Percentiles rank a stretch among this genome's conserved stretches.
These are phyloP conservation scores for Aspergillus quadricinctus DNA, from an alignment of 2,329 filamentous ascomycete species.

Conservation along the genomic window DNA sequence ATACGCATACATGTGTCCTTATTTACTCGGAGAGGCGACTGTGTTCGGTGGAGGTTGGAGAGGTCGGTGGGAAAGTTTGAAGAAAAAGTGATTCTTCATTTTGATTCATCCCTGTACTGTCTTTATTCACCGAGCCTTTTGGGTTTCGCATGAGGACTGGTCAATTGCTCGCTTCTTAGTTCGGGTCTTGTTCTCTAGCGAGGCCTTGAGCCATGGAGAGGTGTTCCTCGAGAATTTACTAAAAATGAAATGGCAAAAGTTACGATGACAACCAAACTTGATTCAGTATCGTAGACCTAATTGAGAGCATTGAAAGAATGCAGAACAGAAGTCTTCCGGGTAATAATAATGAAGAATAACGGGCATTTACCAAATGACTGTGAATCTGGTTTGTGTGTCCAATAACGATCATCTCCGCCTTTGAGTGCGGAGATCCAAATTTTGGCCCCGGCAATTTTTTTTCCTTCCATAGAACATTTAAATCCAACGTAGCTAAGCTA, in stretches of 20 bases:
- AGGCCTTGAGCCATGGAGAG: constrained; percentile 31
- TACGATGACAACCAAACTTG: constrained; percentile 14
- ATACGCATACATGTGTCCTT: constrained; percentile 8
- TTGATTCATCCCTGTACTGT: constrained; percentile 12
- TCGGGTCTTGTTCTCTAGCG: constrained; percentile 13
- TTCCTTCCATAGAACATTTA: neutral
- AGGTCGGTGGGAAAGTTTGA: constrained; percentile 15
- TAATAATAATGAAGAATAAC: neutral
- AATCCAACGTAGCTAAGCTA: neutral
- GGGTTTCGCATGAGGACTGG: constrained; percentile 29
- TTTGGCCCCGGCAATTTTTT: constrained; percentile 1
- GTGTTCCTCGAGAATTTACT: constrained; percentile 32
- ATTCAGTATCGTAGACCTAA: neutral
- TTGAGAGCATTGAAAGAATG: neutral
- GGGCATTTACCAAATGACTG: neutral
- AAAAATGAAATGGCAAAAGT: constrained; percentile 22
- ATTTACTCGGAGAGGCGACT: constrained; percentile 24
- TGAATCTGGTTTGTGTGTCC: neutral
- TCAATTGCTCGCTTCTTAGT: constrained; percentile 28
- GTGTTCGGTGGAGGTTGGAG: constrained; percentile 36
- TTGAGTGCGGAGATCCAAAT: constrained; percentile 12
- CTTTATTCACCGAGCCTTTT: constrained; percentile 13
- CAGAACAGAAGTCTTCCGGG: neutral
- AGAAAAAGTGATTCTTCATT: constrained; percentile 3
- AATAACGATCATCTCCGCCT: constrained; percentile 16